Evolutionary conservation across 257 asterid genomes (phyloP).

Genomic region (Salvia hispanica): DNA sequence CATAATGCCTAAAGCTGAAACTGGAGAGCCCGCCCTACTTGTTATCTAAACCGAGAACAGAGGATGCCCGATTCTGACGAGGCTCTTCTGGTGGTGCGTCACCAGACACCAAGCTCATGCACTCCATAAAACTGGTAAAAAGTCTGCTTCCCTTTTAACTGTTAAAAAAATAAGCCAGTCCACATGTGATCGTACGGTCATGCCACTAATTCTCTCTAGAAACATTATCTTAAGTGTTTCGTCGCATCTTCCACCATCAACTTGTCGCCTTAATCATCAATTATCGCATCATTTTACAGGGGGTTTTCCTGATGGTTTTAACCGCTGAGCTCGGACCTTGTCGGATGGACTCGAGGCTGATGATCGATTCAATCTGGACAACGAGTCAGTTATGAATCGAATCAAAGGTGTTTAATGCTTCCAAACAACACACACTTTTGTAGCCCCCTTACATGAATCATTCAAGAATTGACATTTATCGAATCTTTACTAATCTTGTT

Average conservation of each 20-base stretch:
- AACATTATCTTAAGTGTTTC: neutral
- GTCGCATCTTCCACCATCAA: neutral
- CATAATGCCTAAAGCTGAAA: neutral
- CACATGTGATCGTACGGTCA: conserved; percentile 5
- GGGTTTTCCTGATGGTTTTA: neutral
- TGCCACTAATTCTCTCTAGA: neutral
- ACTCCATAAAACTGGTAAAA: conserved; percentile 8
- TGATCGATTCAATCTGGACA: neutral
- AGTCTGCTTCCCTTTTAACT: neutral
- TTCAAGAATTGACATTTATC: conserved; percentile 29
- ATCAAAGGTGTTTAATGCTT: conserved; percentile 17
- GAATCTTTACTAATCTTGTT: neutral
- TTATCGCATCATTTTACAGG: neutral
- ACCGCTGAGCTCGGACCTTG: neutral
- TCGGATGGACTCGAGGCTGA: neutral
- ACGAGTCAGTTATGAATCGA: conserved; percentile 6
- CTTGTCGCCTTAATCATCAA: neutral
- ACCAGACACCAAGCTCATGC: neutral
- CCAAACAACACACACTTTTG: conserved; percentile 16
- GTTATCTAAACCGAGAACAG: neutral
- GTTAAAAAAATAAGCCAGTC: neutral
- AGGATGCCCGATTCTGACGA: neutral
- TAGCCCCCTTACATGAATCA: conserved; percentile 12
- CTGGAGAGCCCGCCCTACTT: neutral
- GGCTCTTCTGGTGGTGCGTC: conserved; percentile 4